Evolutionary conservation across 2,329 filamentous ascomycete genomes (phyloP).

Genomic region (Hypoxylon sp.): DNA sequence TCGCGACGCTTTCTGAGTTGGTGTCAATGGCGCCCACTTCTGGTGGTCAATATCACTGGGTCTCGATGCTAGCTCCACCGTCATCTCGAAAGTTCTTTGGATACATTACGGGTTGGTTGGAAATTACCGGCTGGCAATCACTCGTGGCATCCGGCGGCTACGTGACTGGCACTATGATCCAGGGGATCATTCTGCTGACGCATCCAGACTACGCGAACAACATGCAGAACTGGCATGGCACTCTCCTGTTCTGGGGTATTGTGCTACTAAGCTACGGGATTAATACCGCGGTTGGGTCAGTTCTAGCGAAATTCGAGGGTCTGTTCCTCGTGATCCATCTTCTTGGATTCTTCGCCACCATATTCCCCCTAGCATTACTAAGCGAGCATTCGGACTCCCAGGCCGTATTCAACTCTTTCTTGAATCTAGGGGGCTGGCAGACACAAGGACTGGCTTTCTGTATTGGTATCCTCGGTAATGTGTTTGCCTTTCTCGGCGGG

Average conservation of each 20-base stretch:
- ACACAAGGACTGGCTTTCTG: constrained; percentile 61
- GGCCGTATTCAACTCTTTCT: constrained; percentile 63
- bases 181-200: constrained; percentile 41
- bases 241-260: constrained; percentile 58
- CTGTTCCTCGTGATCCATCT: constrained; percentile 61
- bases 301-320: constrained; percentile 62
- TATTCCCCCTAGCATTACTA: constrained; percentile 58
- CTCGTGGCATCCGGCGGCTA: constrained; percentile 32
- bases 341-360: constrained; percentile 60
- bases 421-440: constrained; percentile 65
- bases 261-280: constrained; percentile 30
- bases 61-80: constrained; percentile 40
- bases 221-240: constrained; percentile 54
- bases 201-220: constrained; percentile 33
- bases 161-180: constrained; percentile 43
- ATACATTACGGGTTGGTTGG: constrained; percentile 44
- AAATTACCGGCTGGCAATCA: constrained; percentile 44
- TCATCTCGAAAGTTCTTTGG: constrained; percentile 39
- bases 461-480: constrained; percentile 38
- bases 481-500: constrained; percentile 56
- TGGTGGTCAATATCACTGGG: constrained; percentile 46
- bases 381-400: constrained; percentile 53
- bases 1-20: constrained; percentile 39
- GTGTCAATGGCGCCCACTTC: constrained; percentile 45
- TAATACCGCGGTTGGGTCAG: constrained; percentile 57